These are phyloP conservation scores for Tilletiaria anomala DNA, from an alignment of 1,284 basidiomycete genomes.

Conservation along the genomic window DNA sequence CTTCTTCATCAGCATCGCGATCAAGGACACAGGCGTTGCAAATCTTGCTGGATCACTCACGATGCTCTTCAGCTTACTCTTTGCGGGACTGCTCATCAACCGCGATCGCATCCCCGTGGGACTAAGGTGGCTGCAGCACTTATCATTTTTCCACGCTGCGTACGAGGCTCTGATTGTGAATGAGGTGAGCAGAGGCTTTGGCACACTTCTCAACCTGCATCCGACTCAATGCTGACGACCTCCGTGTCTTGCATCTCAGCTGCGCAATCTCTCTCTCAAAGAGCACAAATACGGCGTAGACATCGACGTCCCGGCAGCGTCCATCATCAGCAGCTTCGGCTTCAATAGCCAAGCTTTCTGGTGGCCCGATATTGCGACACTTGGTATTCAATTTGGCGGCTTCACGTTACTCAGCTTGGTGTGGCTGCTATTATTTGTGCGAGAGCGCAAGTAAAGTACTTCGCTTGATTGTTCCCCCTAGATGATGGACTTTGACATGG, in stretches of 20 bases:
- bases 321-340: slow-evolving; percentile 19
- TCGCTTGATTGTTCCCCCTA: too few species aligned
- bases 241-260: too few species aligned
- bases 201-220: too few species aligned
- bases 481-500: too few species aligned
- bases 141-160: slow-evolving; percentile 97
- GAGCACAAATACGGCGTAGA: slow-evolving; percentile 44
- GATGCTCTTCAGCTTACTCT: slow-evolving; percentile 85
- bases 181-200: too few species aligned
- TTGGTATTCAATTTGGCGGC: slow-evolving; percentile 9
- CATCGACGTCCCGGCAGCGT: slow-evolving; percentile 22
- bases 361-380: slow-evolving; percentile 17
- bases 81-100: slow-evolving; percentile 89
- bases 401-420: slow-evolving; percentile 8
- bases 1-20: slow-evolving; percentile 72
- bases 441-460: slow-evolving; percentile 16
- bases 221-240: too few species aligned
- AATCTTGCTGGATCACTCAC: slow-evolving; percentile 83
- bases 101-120: slow-evolving; percentile 61
- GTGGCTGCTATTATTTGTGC: slow-evolving; percentile 17
- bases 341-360: slow-evolving; percentile 23
- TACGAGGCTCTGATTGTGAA: slow-evolving; percentile 92
- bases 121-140: slow-evolving; percentile 70
- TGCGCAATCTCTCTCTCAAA: slow-evolving; percentile 79
- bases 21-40: slow-evolving; percentile 69